These are phyloP conservation scores for Theobroma cacao DNA, from an alignment of 345 rosid species.

Conservation along the genomic window DNA sequence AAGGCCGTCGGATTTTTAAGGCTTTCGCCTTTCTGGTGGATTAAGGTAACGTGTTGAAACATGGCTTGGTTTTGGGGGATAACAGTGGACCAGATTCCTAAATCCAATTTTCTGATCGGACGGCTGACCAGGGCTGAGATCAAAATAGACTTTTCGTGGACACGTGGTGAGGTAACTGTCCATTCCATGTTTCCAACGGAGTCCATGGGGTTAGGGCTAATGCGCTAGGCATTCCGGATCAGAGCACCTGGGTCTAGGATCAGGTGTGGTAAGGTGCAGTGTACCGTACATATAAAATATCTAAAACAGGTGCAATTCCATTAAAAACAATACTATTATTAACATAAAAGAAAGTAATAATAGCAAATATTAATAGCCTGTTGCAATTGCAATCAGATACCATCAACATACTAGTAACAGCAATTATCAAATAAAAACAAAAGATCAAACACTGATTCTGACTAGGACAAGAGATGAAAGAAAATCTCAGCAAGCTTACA, in stretches of 20 bases:
- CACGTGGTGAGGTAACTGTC: slow-evolving; percentile 17
- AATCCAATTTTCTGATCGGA: slow-evolving; percentile 13
- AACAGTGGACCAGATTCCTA: slow-evolving; percentile 34
- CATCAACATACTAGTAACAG: neutral
- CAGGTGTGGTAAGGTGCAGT: slow-evolving; percentile 1
- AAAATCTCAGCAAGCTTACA: too few species aligned
- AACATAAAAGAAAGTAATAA: too few species aligned
- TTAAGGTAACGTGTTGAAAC: slow-evolving; percentile 23
- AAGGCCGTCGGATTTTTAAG: slow-evolving; percentile 32
- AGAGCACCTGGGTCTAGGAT: neutral
- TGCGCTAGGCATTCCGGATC: neutral
- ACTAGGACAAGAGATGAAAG: too few species aligned
- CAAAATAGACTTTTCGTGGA: neutral
- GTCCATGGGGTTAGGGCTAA: neutral
- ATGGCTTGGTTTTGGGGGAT: slow-evolving; percentile 9
- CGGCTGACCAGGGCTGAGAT: slow-evolving; percentile 14
- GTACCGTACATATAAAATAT: too few species aligned
- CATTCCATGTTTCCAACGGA: slow-evolving; percentile 17
- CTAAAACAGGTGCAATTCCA: too few species aligned
- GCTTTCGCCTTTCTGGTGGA: slow-evolving; percentile 6
- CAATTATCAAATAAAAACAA: neutral
- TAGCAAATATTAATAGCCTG: too few species aligned
- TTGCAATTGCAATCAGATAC: neutral
- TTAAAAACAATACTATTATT: too few species aligned
- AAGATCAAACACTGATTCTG: neutral